These are phyloP conservation scores for Boletales sp. DNA, from an alignment of 768 basidiomycete species.

Conservation along the genomic window DNA sequence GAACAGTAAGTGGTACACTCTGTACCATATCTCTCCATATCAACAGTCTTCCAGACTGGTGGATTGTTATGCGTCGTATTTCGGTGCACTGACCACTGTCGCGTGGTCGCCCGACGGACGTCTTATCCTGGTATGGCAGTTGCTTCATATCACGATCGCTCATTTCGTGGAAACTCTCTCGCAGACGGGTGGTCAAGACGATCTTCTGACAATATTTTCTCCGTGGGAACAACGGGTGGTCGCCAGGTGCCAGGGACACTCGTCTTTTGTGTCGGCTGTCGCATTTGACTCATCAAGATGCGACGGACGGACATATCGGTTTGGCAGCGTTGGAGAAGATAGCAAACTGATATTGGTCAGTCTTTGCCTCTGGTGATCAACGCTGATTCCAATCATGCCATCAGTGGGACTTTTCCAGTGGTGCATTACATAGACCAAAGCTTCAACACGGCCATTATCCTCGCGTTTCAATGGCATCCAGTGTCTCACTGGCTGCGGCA, in stretches of 20 bases:
- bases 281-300: constrained; percentile 89
- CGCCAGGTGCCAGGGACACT: constrained; percentile 95
- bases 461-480: constrained; percentile 75
- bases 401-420: constrained; percentile 94
- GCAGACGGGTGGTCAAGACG: constrained; percentile 96
- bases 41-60: constrained; percentile 56
- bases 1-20: constrained; percentile 60
- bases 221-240: constrained; percentile 93
- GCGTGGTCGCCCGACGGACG: constrained; percentile 96
- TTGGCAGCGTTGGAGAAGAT: constrained; percentile 95
- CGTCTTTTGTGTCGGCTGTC: constrained; percentile 86
- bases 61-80: constrained; percentile 93
- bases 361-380: constrained; percentile 2
- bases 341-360: constrained; percentile 87
- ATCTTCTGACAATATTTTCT: constrained; percentile 90
- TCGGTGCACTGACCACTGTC: constrained; percentile 85
- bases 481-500: constrained; percentile 64
- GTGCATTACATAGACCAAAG: constrained; percentile 86
- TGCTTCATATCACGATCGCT: not conserved
- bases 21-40: not conserved
- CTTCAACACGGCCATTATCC: constrained; percentile 67
- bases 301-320: constrained; percentile 88
- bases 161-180: constrained; percentile 5
- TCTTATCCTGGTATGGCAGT: constrained; percentile 67
- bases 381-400: not conserved